These are phyloP conservation scores for Pseudogymnoascus sp. DNA, from an alignment of 2,329 filamentous ascomycete genomes.

Conservation along the genomic window DNA sequence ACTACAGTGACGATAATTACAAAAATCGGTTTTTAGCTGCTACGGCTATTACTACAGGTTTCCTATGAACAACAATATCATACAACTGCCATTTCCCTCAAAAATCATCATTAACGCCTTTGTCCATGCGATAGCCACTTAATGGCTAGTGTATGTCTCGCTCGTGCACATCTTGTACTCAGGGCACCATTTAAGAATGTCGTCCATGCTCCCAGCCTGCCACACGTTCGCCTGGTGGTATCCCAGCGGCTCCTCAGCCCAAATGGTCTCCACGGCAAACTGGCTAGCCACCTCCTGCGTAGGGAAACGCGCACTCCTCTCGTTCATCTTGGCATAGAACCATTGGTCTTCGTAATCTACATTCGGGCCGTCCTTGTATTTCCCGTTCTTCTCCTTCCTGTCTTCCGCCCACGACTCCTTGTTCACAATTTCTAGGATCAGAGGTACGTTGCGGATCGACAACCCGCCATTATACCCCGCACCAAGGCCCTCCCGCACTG, in stretches of 20 bases:
- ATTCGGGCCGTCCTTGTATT: constrained; percentile 10
- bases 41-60: too few species aligned
- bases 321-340: constrained; percentile 19
- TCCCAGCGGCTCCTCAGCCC: constrained; percentile 25
- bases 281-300: constrained; percentile 22
- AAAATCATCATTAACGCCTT: not conserved
- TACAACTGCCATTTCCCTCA: not conserved
- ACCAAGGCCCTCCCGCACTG: constrained; percentile 20
- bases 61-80: constrained; percentile 10
- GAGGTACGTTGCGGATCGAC: constrained; percentile 29
- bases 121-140: not conserved
- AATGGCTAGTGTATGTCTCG: constrained; percentile 7
- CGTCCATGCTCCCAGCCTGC: constrained; percentile 10
- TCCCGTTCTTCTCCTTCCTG: not conserved
- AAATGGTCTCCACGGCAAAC: constrained; percentile 25
- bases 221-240: constrained; percentile 24
- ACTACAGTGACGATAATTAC: too few species aligned
- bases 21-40: too few species aligned
- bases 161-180: constrained; percentile 12
- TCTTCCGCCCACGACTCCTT: constrained; percentile 12
- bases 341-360: constrained; percentile 22
- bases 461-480: constrained; percentile 31
- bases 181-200: constrained; percentile 11
- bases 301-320: constrained; percentile 17
- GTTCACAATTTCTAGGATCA: constrained; percentile 25